A percentile compares a stretch with the other conserved stretches of the same genome.
Evolutionary conservation across 2,329 filamentous ascomycete species (phyloP).

Genomic region (Sarocladium oryzae): DNA sequence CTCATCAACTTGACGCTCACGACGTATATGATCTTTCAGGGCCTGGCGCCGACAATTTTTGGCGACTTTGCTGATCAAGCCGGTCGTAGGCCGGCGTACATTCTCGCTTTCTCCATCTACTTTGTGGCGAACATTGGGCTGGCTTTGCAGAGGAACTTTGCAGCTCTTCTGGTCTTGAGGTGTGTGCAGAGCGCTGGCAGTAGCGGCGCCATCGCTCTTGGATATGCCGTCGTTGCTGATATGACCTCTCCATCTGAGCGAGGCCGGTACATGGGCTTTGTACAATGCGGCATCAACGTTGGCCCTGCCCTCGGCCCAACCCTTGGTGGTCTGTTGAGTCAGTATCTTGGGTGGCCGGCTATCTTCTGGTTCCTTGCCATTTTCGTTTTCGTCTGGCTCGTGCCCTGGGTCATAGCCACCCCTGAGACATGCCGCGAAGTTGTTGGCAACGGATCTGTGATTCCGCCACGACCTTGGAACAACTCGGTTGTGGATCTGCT

Average conservation of each 20-base stretch:
- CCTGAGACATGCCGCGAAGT: slow-evolving; percentile 55
- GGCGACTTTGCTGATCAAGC: slow-evolving; percentile 56
- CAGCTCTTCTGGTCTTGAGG: slow-evolving; percentile 52
- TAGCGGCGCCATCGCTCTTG: slow-evolving; percentile 64
- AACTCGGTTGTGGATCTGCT: slow-evolving; percentile 47
- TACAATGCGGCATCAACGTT: slow-evolving; percentile 52
- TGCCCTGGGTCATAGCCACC: slow-evolving; percentile 48
- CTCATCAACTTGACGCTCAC: slow-evolving; percentile 47
- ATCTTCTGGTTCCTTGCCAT: slow-evolving; percentile 67
- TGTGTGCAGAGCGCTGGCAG: slow-evolving; percentile 59
- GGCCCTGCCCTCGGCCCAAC: slow-evolving; percentile 51
- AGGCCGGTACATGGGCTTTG: slow-evolving; percentile 65
- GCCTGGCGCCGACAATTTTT: slow-evolving; percentile 52
- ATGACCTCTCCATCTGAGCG: slow-evolving; percentile 62
- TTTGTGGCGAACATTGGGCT: slow-evolving; percentile 53
- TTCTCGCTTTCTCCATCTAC: slow-evolving; percentile 51
- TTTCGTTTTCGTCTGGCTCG: slow-evolving; percentile 39
- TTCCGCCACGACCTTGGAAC: slow-evolving; percentile 52
- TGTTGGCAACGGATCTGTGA: slow-evolving; percentile 53
- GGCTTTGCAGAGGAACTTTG: slow-evolving; percentile 50
- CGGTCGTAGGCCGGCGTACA: slow-evolving; percentile 55
- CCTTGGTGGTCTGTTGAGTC: slow-evolving; percentile 55
- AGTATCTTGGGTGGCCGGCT: slow-evolving; percentile 60
- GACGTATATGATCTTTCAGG: slow-evolving; percentile 60
- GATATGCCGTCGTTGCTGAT: slow-evolving; percentile 66